Evolutionary conservation across 371 early-diverging fungal genomes (phyloP).

Genomic region (Furculomyces boomerangus): DNA sequence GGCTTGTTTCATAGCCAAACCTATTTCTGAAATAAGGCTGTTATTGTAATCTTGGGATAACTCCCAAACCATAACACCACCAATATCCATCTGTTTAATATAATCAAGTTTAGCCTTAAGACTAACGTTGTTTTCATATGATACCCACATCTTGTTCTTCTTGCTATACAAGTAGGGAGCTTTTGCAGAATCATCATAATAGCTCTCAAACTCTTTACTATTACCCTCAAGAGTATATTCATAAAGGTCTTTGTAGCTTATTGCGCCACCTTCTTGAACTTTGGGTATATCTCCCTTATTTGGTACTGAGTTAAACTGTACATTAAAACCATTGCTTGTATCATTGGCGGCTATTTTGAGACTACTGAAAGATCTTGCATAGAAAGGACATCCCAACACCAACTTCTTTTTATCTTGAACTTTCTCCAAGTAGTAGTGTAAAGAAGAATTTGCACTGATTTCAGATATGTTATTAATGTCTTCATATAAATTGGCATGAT

Average conservation of each 20-base stretch:
- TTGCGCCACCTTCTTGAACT: too few relatives aligned
- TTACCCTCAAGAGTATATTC: neutral
- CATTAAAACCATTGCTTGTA: neutral
- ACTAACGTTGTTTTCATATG: constrained; percentile 3
- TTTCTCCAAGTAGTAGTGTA: neutral
- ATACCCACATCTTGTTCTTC: neutral
- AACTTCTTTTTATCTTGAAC: neutral
- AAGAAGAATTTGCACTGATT: neutral
- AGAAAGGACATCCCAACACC: neutral
- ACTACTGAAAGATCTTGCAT: neutral
- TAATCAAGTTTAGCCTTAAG: constrained; percentile 3
- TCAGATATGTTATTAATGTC: neutral
- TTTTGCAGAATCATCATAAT: constrained; percentile 30
- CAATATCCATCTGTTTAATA: neutral
- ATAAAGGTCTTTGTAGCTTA: neutral
- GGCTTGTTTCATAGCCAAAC: too few relatives aligned
- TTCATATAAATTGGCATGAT: neutral
- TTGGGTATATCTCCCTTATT: neutral
- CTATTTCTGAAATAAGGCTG: too few relatives aligned
- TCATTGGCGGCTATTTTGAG: neutral
- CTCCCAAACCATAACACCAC: constrained; percentile 5
- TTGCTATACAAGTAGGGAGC: constrained; percentile 34
- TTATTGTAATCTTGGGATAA: too few relatives aligned
- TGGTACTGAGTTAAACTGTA: neutral
- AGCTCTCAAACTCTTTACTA: constrained; percentile 23